Base-by-base conservation (phyloP, 2,329 filamentous ascomycete species). In the Leptoxyphium fumago region DNA sequence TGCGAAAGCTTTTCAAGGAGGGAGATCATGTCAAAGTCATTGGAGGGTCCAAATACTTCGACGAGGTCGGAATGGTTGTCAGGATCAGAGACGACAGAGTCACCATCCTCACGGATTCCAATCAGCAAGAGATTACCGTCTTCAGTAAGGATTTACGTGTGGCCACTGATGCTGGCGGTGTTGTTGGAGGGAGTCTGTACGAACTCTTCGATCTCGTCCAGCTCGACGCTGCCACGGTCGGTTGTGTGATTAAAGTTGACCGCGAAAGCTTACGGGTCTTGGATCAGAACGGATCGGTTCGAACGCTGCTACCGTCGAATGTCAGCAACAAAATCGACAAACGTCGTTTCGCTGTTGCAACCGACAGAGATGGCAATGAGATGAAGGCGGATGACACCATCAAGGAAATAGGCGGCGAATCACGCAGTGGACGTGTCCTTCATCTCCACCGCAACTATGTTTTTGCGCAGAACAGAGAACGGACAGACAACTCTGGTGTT, bases 21-120 rank as follows among this genome's bases (percentile, higher is more conserved):
- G 91, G 91, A 70, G 91, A 98, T 57, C 91, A 98, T 59, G 91
- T 98, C 69, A 96, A 96, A 69, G 91, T 98, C 53, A 94, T 95
- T 60, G 89, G 91, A 44, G 89, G 88, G 34, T 94, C 88, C 67
- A 83, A 86, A 55, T 96, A 88, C 62, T 79, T 84, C 44, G 91
- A 95, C 55, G 91, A 98, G 65, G 83, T 96, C 39, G 91, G 91
- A 64, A 94, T 95, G 77, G 88, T 98, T 42, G 87, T 96, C 51
- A 85, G 86, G 61, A 91, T 95, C 52, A 82, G 78, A 41, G 86
- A 94, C 47, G 91, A 98, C 61, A 80, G 84, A 34, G 87, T 98
- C 46, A 96, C 91, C 1, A 71, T 98, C 51, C 70, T 98, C 51
- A 94, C 85, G 40, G 91, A 98, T 65, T 86, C 91, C 61, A 91